Base-by-base conservation (phyloP, 2,329 filamentous ascomycete species). In the Lanzia echinophila region DNA sequence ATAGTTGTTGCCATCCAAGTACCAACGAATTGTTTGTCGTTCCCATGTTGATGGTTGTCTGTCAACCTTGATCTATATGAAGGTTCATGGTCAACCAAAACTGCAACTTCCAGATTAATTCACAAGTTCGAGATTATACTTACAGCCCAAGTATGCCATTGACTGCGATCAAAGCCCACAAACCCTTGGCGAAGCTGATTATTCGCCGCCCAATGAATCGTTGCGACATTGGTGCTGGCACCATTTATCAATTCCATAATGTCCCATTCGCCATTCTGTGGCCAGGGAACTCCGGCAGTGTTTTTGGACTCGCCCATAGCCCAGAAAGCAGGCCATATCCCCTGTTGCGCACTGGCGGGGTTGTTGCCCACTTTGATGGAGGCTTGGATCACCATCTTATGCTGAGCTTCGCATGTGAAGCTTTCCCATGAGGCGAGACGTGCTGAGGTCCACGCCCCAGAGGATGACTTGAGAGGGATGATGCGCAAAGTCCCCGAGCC, bases 291-390 rank as follows among this genome's bases (percentile, higher is more conserved):
- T 56, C 70, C 70, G 3, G 11, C 45, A 54, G 71, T 67, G 31
- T 61, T 62, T 62, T 69, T 74, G 1, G 57, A 62, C 8, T 65
- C 56, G 6, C 74, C 74, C 32, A 77, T 68, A 20, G 70, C 63
- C 74, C 73, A 77, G 58, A 77, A 76, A 0, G 73, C 74, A 0
- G 71, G 72, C 74, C 75, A 77, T 60, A 75, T 72, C 17, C 73
- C 72, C 46, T 68, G 58, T 55, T 72, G 68, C 4, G 59, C 48
- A 8, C 49, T 20, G 24, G 53, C 48, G 1, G 65, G 33, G 17
- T 63, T 62, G 50, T 22, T 52, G n/a, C 71, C 68, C 3, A 76
- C 60, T 59, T 66, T 69, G 56, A 76, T 66, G 15, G 59, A 59
- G 5, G 71, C 67, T 60, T 75, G 70, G 49, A 74, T 65, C 51